A percentile compares a stretch with the other conserved stretches of the same genome.
These are phyloP conservation scores for Saussurea involucrata DNA, from an alignment of 129 eudicot genomes.

Conservation along the genomic window DNA sequence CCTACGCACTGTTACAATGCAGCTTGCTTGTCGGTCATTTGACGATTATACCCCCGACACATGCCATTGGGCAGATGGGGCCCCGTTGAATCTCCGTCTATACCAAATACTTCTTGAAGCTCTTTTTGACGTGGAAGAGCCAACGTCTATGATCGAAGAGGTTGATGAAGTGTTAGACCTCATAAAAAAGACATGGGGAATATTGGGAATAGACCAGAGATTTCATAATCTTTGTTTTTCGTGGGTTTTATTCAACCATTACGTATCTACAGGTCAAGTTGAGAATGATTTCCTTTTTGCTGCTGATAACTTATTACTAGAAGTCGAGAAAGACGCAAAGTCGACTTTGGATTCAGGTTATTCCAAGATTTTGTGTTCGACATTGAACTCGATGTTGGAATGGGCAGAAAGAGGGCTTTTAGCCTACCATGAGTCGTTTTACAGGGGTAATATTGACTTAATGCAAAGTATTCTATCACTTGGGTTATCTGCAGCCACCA, in stretches of 20 bases:
- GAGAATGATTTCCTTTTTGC: slow-evolving; percentile 82
- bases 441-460: slow-evolving; percentile 58
- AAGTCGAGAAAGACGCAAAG: slow-evolving; percentile 63
- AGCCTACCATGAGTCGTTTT: slow-evolving; percentile 62
- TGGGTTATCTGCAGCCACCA: slow-evolving; percentile 56
- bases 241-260: slow-evolving; percentile 72
- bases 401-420: slow-evolving; percentile 75
- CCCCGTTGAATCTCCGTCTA: slow-evolving; percentile 71
- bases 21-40: slow-evolving; percentile 68
- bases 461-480: slow-evolving; percentile 69
- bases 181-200: slow-evolving; percentile 78
- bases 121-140: slow-evolving; percentile 77
- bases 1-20: slow-evolving; percentile 40
- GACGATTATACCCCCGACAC: slow-evolving; percentile 50
- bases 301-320: slow-evolving; percentile 51
- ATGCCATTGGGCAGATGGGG: slow-evolving; percentile 96
- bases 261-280: slow-evolving; percentile 58
- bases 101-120: slow-evolving; percentile 73
- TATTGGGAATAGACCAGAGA: slow-evolving; percentile 65
- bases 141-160: slow-evolving; percentile 71
- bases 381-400: slow-evolving; percentile 46
- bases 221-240: slow-evolving; percentile 69
- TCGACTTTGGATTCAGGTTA: slow-evolving; percentile 48
- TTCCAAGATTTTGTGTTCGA: slow-evolving; percentile 52
- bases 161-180: slow-evolving; percentile 80